phyloP scores from a whole-genome alignment of 2,329 filamentous ascomycete genomes.

The Blastomyces parvus region DNA sequence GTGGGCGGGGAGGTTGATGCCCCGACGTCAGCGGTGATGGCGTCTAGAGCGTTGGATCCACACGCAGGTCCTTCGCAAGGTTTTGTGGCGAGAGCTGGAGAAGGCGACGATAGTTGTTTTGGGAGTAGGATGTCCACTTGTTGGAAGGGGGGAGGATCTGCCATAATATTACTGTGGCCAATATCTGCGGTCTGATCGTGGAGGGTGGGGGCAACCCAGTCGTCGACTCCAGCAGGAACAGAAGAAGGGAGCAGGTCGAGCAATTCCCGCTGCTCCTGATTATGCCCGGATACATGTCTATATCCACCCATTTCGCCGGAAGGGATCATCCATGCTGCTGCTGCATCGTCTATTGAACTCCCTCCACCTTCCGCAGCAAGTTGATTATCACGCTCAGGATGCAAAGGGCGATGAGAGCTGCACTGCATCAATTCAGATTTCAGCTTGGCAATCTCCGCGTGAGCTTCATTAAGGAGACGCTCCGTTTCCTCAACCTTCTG shows the following conservation, averaged over 20 bases:
- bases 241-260: background rate
- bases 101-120: background rate
- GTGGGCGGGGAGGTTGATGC: background rate
- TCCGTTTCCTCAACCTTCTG: slow-evolving; percentile 16
- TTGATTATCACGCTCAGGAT: background rate
- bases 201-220: background rate
- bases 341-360: background rate
- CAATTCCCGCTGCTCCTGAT: background rate
- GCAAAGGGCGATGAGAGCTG: background rate
- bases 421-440: background rate
- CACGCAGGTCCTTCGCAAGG: background rate
- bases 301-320: background rate
- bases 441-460: background rate
- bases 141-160: background rate
- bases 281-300: background rate
- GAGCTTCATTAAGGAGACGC: background rate
- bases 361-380: background rate
- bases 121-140: background rate
- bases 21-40: background rate
- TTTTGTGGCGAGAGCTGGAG: background rate
- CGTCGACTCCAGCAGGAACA: background rate
- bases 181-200: background rate
- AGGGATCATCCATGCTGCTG: background rate
- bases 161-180: background rate
- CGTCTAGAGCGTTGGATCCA: too few species aligned